These are phyloP conservation scores for Prunus armeniaca DNA, from an alignment of 306 rosid species.

Conservation along the genomic window DNA sequence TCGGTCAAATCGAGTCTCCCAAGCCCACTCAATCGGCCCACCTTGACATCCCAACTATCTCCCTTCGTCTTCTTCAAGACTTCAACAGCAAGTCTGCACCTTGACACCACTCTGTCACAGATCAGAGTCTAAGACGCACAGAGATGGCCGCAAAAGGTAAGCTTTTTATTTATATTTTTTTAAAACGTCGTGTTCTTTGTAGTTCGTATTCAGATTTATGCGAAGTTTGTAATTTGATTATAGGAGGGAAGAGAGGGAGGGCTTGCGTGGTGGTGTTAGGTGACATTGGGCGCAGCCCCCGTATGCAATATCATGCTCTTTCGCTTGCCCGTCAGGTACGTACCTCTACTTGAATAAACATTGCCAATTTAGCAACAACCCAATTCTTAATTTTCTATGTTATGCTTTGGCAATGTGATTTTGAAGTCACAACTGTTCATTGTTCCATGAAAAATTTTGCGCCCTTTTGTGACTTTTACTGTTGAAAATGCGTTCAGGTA, in stretches of 20 bases:
- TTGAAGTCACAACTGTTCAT: neutral
- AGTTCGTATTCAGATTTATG: neutral
- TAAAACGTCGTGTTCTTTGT: neutral
- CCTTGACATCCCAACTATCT: neutral
- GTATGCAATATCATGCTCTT: slow-evolving; percentile 97
- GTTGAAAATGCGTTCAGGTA: slow-evolving; percentile 59
- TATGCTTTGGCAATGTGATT: neutral
- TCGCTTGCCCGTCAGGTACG: slow-evolving; percentile 88
- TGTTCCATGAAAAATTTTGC: neutral
- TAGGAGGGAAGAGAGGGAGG: slow-evolving; percentile 58
- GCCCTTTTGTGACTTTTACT: neutral
- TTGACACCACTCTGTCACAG: neutral
- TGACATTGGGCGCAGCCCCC: slow-evolving; percentile 94
- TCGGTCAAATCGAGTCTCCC: neutral
- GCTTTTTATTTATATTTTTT: neutral
- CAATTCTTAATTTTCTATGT: neutral
- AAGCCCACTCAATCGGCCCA: neutral
- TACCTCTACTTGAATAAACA: neutral
- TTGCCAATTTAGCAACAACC: slow-evolving; percentile 1
- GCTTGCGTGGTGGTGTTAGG: slow-evolving; percentile 94
- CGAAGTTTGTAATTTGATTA: slow-evolving; percentile 8
- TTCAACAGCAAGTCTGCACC: slow-evolving; percentile 1
- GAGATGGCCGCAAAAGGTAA: slow-evolving; percentile 14
- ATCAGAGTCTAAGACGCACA: neutral
- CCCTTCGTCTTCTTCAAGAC: slow-evolving; percentile 1